Base-by-base conservation (phyloP, 2,329 filamentous ascomycete species). In the Colletotrichum sp. region DNA sequence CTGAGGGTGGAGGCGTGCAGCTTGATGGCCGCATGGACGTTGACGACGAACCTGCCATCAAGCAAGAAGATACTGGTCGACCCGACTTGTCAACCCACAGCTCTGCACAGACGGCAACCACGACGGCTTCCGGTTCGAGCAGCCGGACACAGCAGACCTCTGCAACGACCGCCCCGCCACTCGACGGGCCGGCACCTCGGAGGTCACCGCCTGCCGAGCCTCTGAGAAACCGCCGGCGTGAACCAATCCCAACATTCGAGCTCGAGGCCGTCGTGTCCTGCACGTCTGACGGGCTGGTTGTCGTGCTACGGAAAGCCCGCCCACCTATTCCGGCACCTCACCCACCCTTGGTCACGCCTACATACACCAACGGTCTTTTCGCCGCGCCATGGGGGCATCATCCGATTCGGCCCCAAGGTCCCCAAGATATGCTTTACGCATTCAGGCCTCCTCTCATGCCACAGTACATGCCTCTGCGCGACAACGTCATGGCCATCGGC, bases 221-320 rank as follows among this genome's bases (percentile, higher is more conserved):
- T 80, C 49, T 76, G 79, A 79, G 76, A 44, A 68, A 60, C 34
- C 66, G 81, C 16, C 79, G 77, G 44, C 79, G 81, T 16, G 81
- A 82, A 32, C 79, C 80, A 1, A 81, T 86, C 8, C 84, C 84
- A 4, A 88, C 89, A 2, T 88, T 95, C 68, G 95, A 98, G 84
- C 87, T 98, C 6, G 95, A 98, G 85, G 95, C 95, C 3, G 95
- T 98, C n/a, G 93, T 98, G 7, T 98, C 95, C 1, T 98, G 95
- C 84, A 95, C 95, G 3, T 98, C 95, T 0, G 95, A 98, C 82
- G 95, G 95, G 1, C 87, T 98, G 1, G 95, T 98, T 4, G 95
- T 98, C 9, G 93, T 96, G 66, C 87, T 98, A 16, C 91, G 95
- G 72, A 92, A 91, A 78, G 95, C 95, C 28, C 91, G 94, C 30